These are phyloP conservation scores for Crepidotus sp. DNA, from an alignment of 1,284 basidiomycete genomes.

Conservation along the genomic window DNA sequence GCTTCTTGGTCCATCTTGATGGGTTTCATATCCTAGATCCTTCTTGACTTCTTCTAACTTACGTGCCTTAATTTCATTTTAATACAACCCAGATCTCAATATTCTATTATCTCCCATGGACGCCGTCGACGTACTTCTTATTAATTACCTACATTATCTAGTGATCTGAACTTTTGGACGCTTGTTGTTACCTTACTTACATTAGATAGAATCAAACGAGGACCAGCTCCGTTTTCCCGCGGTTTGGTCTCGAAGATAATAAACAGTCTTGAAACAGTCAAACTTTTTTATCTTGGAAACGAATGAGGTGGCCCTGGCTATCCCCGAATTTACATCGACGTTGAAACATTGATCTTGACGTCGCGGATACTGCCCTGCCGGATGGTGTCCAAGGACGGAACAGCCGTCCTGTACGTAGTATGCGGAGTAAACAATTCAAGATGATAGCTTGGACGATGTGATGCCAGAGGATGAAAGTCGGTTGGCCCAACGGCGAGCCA, in stretches of 20 bases:
- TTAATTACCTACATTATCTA: constrained; percentile 14
- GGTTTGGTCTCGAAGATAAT: not conserved
- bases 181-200: constrained; percentile 5
- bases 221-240: not conserved
- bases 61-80: constrained; percentile 33
- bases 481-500: not conserved
- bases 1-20: constrained; percentile 12
- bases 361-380: not conserved
- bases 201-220: constrained; percentile 5
- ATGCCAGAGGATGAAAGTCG: not conserved
- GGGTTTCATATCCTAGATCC: constrained; percentile 28
- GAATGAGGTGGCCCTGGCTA: too few relatives aligned
- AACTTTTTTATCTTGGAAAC: too few relatives aligned
- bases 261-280: too few relatives aligned
- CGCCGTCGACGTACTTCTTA: constrained; percentile 6
- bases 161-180: not conserved
- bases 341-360: not conserved
- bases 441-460: not conserved
- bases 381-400: not conserved
- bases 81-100: constrained; percentile 10
- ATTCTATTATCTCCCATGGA: constrained; percentile 10
- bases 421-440: not conserved
- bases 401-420: not conserved
- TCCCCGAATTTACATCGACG: not conserved
- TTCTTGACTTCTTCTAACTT: constrained; percentile 27